Evolutionary conservation across 2,329 filamentous ascomycete genomes (phyloP), one percentile per base, ranked within the genome.

Genomic region (Bretziella fagacearum): DNA sequence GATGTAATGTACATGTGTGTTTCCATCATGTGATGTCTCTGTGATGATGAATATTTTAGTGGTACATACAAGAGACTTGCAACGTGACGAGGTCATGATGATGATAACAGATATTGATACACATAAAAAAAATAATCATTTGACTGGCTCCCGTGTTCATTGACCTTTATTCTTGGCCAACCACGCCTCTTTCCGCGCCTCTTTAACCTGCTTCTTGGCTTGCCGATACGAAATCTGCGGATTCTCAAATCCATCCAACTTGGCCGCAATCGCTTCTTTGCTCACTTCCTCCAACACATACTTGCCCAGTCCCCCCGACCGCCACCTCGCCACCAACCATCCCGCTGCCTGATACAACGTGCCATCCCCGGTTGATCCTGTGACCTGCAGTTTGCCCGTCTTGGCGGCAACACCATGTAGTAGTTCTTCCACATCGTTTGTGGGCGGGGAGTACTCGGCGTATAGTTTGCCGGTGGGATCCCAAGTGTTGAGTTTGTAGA

Each of bases 241-340:
- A 15, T 72, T 69, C 15, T 65, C 63, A 20, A 65, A 56, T 51
- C 63, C 62, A 49, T 64, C 63, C 56, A 64, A 66, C 51, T 74
- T 71, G 43, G 54, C 55, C n/a, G 54, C 56, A 15, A 85, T 59
- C 8, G 70, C 67, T 45, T 74, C 72, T 32, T 73, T 70, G 17
- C 67, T 70, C 10, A 96, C 66, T 47, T 84, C 74, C 58, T 98
- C 91, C 26, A 98, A 67, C 17, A 85, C 64, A 57, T 93, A 91
- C 33, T 65, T 69, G 0, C 87, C 89, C 48, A 96, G 58, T 25
- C 74, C 65, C 1, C 91, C 91, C 20, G 68, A 70, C 44, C 87
- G 73, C 83, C 85, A 98, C 57, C 79, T 74, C 56, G 86, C 79
- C 10, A 96, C 71, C 49, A 93, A 67, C 71, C 84, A 84, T 29